Conservation (phyloP, 1,139 yeast genomes). For the Saccharomyces hybrid region DNA sequence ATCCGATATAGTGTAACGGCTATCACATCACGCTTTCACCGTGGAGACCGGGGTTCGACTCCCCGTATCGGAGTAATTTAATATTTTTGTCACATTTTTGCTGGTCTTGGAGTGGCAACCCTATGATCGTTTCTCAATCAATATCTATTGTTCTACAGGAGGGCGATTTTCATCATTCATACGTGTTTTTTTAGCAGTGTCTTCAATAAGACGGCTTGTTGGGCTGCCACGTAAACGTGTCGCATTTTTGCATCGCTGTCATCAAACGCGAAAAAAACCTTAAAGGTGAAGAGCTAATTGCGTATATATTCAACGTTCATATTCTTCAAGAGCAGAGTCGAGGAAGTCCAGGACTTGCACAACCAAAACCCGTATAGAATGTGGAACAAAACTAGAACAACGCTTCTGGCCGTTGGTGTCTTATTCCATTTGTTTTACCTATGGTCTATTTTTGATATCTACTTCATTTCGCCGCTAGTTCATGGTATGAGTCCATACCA, state of each 20-base stretch:
- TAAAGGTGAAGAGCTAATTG: neutral
- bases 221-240: neutral
- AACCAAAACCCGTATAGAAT: conserved; percentile 6
- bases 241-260: neutral
- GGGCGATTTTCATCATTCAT: too few relatives aligned
- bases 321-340: neutral
- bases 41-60: conserved; percentile 15
- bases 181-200: neutral
- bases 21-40: conserved; percentile 32
- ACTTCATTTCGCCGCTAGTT: conserved; percentile 94
- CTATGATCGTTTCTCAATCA: too few relatives aligned
- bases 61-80: conserved; percentile 27
- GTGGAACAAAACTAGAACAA: conserved; percentile 31
- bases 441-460: conserved; percentile 97
- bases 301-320: neutral
- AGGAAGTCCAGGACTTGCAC: neutral
- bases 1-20: conserved; percentile 32
- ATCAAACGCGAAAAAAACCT: neutral
- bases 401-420: conserved; percentile 64
- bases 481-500: conserved; percentile 87
- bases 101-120: too few relatives aligned
- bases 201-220: neutral
- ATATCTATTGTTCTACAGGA: too few relatives aligned
- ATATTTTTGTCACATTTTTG: neutral
- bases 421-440: conserved; percentile 81